phyloP scores from a whole-genome alignment of 805 yeast species.

The Hanseniaspora osmophila region DNA sequence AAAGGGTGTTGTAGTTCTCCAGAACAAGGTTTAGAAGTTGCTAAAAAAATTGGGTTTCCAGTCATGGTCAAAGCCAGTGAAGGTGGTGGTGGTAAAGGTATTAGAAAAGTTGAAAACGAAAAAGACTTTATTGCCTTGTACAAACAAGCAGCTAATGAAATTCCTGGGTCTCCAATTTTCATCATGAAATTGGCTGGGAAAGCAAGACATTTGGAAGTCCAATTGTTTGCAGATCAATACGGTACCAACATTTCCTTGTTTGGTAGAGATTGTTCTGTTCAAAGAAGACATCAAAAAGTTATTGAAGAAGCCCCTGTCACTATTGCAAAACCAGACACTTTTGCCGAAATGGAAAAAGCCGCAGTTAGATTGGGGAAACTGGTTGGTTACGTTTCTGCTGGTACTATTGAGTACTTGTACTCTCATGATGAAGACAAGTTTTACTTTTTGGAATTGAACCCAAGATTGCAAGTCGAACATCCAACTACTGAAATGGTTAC shows the following conservation, averaged over 20 bases:
- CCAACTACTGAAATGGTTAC: conserved; percentile 99
- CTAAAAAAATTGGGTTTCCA: conserved; percentile 85
- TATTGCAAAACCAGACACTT: conserved; percentile 74
- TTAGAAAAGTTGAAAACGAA: conserved; percentile 83
- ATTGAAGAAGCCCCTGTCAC: conserved; percentile 99
- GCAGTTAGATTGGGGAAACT: conserved; percentile 93
- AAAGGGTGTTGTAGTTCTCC: conserved; percentile 80
- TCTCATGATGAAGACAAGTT: conserved; percentile 89
- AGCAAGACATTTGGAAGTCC: conserved; percentile 97
- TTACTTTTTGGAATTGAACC: conserved; percentile 91
- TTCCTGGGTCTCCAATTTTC: conserved; percentile 97
- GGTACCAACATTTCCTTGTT: conserved; percentile 94
- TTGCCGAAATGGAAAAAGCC: conserved; percentile 85
- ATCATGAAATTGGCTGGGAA: conserved; percentile 95
- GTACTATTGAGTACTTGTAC: conserved; percentile 95
- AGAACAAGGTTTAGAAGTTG: conserved; percentile 79
- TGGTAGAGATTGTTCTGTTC: conserved; percentile 99
- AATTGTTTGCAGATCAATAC: conserved; percentile 92
- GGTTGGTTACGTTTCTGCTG: conserved; percentile 97
- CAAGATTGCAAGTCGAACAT: conserved; percentile 98
- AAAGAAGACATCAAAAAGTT: conserved; percentile 97
- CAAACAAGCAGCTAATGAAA: conserved; percentile 91
- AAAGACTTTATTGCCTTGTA: conserved; percentile 64
- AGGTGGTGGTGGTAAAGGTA: conserved; percentile 99
- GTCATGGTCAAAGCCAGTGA: conserved; percentile 98